These are phyloP conservation scores for Cladosporium sp. DNA, from an alignment of 2,329 filamentous ascomycete species.

Conservation along the genomic window DNA sequence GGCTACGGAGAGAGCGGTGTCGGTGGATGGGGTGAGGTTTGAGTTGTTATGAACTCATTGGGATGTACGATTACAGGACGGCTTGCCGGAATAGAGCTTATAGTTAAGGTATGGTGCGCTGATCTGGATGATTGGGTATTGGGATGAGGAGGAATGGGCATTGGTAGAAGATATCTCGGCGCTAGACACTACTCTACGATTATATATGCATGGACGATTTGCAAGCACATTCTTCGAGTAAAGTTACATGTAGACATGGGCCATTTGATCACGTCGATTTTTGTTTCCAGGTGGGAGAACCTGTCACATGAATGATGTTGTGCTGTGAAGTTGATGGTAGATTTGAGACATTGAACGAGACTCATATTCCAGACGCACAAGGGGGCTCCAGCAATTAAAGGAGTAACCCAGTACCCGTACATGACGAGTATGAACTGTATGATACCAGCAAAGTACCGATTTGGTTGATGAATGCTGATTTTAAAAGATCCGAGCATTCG, in stretches of 20 bases:
- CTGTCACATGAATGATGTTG: background rate
- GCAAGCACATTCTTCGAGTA: background rate
- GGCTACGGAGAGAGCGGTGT: slow-evolving; percentile 49
- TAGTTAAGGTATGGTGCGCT: background rate
- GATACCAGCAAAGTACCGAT: background rate
- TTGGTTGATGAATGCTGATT: background rate
- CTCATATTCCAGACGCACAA: background rate
- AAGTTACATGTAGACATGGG: background rate
- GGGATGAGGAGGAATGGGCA: background rate
- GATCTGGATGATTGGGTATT: background rate
- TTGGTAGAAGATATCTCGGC: background rate
- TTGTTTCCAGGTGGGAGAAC: background rate
- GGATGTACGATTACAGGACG: background rate
- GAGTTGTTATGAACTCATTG: slow-evolving; percentile 6
- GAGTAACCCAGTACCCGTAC: background rate
- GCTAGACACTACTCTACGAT: background rate
- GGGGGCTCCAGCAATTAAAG: background rate
- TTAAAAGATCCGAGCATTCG: background rate
- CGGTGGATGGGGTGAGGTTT: slow-evolving; percentile 78
- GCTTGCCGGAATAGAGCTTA: background rate
- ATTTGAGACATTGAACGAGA: background rate
- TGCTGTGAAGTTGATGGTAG: background rate
- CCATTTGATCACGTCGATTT: background rate
- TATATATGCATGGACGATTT: background rate
- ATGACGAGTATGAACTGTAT: background rate